A percentile compares a stretch with the other conserved stretches of the same genome.
These are phyloP conservation scores for Nyctanthes arbortristis DNA, from an alignment of 257 asterid species.

Conservation along the genomic window DNA sequence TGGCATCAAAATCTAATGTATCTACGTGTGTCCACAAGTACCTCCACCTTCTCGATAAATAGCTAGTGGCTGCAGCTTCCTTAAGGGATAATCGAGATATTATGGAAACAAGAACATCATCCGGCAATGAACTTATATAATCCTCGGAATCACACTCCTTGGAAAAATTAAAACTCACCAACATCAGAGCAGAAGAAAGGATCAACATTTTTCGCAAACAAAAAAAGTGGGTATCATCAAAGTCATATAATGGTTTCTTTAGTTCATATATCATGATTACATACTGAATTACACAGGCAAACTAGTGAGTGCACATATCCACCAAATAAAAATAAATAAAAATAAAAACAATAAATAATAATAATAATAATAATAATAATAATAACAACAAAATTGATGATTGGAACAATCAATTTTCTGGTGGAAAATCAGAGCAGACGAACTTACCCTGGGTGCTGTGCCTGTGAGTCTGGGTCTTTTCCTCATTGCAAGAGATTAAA, in stretches of 20 bases:
- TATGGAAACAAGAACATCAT: constrained; percentile 46
- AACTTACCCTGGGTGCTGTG: constrained; percentile 31
- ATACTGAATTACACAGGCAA: constrained; percentile 13
- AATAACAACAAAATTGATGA: neutral
- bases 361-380: neutral
- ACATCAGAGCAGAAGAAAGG: constrained; percentile 13
- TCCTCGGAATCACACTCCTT: constrained; percentile 30
- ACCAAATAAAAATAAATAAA: constrained; percentile 6
- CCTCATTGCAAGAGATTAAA: constrained; percentile 32
- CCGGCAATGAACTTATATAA: constrained; percentile 42
- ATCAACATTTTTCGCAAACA: constrained; percentile 10
- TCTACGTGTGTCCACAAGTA: constrained; percentile 42
- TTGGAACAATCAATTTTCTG: neutral
- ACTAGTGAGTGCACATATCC: constrained; percentile 18
- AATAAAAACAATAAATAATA: constrained; percentile 2
- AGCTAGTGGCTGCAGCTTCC: constrained; percentile 46
- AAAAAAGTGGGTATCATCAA: constrained; percentile 4
- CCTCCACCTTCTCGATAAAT: constrained; percentile 44
- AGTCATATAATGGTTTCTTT: constrained; percentile 15
- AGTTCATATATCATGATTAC: constrained; percentile 4
- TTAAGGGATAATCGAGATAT: constrained; percentile 40
- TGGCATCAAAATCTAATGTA: constrained; percentile 42
- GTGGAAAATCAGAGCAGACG: constrained; percentile 3
- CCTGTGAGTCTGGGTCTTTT: constrained; percentile 31
- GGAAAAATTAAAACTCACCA: constrained; percentile 9